phyloP scores from a whole-genome alignment of 176 grass and related monocot species.

The Hordeum marinum region DNA sequence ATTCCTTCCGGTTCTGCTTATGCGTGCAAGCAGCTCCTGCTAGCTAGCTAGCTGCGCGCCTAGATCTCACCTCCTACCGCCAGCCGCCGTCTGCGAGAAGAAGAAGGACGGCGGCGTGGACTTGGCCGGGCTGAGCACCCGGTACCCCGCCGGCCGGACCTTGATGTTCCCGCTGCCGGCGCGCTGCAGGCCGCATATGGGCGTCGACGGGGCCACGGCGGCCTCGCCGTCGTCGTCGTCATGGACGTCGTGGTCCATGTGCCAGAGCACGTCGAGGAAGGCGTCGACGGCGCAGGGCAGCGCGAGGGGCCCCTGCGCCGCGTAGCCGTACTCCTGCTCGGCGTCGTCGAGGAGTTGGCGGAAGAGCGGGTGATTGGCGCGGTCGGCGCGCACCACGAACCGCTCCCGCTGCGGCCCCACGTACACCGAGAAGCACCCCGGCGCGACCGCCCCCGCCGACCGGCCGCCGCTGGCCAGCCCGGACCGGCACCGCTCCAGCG shows the following conservation, averaged over 20 bases:
- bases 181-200: background rate
- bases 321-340: slow-evolving; percentile 60
- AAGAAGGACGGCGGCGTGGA: background rate
- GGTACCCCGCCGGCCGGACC: background rate
- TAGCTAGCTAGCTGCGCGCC: background rate
- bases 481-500: slow-evolving; percentile 54
- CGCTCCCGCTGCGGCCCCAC: slow-evolving; percentile 62
- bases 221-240: background rate
- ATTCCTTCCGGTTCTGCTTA: background rate
- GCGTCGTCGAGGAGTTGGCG: slow-evolving; percentile 69
- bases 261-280: slow-evolving; percentile 60
- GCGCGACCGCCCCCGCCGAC: slow-evolving; percentile 6
- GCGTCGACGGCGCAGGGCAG: slow-evolving; percentile 64
- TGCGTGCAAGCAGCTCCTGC: background rate
- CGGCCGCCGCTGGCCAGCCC: background rate
- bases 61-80: background rate
- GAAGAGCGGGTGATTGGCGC: slow-evolving; percentile 70
- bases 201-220: background rate
- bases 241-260: slow-evolving; percentile 36
- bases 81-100: background rate
- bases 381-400: slow-evolving; percentile 53
- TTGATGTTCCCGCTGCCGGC: background rate
- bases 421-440: slow-evolving; percentile 77
- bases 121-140: background rate
- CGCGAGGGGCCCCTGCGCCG: slow-evolving; percentile 58